Evolutionary conservation across 148 eudicot species (phyloP).

Genomic region (Limonium bicolor): DNA sequence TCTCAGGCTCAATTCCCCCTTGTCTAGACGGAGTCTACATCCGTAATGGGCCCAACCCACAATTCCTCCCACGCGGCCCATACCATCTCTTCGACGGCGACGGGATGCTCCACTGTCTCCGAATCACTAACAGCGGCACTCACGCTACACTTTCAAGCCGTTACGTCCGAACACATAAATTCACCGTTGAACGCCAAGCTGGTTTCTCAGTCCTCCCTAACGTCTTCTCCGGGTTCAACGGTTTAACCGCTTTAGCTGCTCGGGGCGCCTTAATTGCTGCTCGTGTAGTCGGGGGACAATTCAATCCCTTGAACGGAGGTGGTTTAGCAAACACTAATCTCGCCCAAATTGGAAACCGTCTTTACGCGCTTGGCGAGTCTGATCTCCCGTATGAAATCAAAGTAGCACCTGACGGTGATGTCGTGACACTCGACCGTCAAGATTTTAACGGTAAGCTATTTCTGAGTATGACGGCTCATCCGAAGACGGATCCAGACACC

Average conservation of each 20-base stretch:
- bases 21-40: slow-evolving; percentile 66
- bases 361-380: slow-evolving; percentile 43
- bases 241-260: slow-evolving; percentile 29
- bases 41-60: slow-evolving; percentile 81
- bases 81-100: slow-evolving; percentile 76
- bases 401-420: slow-evolving; percentile 25
- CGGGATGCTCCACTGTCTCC: slow-evolving; percentile 64
- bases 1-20: slow-evolving; percentile 36
- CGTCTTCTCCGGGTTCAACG: slow-evolving; percentile 41
- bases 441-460: slow-evolving; percentile 28
- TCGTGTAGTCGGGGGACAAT: slow-evolving; percentile 24
- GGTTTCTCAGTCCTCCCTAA: slow-evolving; percentile 32
- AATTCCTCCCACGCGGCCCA: slow-evolving; percentile 59
- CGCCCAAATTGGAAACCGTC: slow-evolving; percentile 20
- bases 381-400: slow-evolving; percentile 49
- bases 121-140: slow-evolving; percentile 30
- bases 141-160: slow-evolving; percentile 69
- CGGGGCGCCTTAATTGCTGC: slow-evolving; percentile 20
- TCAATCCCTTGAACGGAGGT: slow-evolving; percentile 22
- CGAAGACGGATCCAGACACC: slow-evolving; percentile 27
- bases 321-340: slow-evolving; percentile 52
- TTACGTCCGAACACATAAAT: slow-evolving; percentile 50
- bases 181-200: slow-evolving; percentile 15
- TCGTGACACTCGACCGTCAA: slow-evolving; percentile 35
- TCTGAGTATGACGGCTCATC: slow-evolving; percentile 62